Base-by-base conservation (phyloP, 208 protist genomes). In the Sergeia podlipaevii region DNA sequence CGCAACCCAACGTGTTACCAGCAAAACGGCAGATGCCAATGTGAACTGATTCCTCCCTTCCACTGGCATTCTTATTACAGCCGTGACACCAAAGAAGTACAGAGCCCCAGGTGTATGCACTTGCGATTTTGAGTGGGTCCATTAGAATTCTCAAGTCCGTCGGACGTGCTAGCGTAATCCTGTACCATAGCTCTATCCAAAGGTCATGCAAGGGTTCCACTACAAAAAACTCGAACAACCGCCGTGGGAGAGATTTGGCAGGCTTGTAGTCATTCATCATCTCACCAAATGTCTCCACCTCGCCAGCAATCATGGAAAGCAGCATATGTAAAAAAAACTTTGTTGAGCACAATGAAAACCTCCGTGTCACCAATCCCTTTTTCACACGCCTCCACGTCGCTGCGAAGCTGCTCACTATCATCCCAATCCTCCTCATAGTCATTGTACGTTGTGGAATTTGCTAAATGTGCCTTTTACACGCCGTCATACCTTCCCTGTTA, bases 91-190 rank as follows among this genome's bases (percentile, higher is more conserved):
- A n/a, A 6, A 86, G 73, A 60, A 81, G 80, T 18, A 66, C 66
- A 27, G 70, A 74, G 36, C 78, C 78, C 28, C 54, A 79, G 28
- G 79, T 52, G 57, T 76, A 80, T 30, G 65, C 78, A 30, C 47
- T 71, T 18, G 74, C 70, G 44, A 79, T 65, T 45, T 77, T 76
- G 38, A 86, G 69, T 7, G 69, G 73, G 58, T 86, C 74, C 66
- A 81, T 86, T 30, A 76, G 34, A 8, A 68, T 44, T 2, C 78
- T 68, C 17, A 72, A 60, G 63, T 81, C 70, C 43, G 44, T 32
- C 1, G 70, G 78, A 5, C 64, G 63, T 26, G 67, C 51, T n/a
- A 86, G 61, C 17, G 69, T 72, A 20, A 86, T 29, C 38, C 61
- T 65, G 41, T 64, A 65, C 47, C 62, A 73, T 42, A 78, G 43